phyloP scores from a whole-genome alignment of 2,329 filamentous ascomycete genomes.

The Exophiala aquamarina region DNA sequence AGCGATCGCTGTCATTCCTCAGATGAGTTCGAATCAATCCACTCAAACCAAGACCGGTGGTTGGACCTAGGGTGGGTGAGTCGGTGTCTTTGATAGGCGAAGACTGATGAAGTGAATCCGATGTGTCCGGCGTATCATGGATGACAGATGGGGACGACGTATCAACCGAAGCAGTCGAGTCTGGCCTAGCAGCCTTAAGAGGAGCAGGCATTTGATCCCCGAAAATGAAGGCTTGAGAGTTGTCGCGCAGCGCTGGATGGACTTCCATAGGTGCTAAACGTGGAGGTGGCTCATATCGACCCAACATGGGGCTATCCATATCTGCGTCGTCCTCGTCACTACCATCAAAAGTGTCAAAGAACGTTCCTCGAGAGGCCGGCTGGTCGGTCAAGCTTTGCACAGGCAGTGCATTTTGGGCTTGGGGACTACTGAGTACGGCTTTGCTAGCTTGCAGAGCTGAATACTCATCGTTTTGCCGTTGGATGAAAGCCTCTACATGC shows the following conservation, averaged over 20 bases:
- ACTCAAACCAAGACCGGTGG: conserved; percentile 62
- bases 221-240: conserved; percentile 28
- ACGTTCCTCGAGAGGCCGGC: conserved; percentile 22
- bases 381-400: conserved; percentile 7
- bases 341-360: conserved; percentile 25
- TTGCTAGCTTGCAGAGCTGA: conserved; percentile 16
- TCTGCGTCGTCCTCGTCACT: conserved; percentile 41
- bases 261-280: conserved; percentile 33
- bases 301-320: conserved; percentile 28
- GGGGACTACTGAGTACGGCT: background rate
- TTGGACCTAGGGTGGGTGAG: conserved; percentile 76
- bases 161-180: conserved; percentile 16
- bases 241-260: conserved; percentile 39
- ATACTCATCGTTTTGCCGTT: conserved; percentile 26
- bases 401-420: background rate
- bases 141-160: conserved; percentile 17
- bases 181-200: conserved; percentile 3
- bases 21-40: conserved; percentile 83
- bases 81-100: conserved; percentile 45
- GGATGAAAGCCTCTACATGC: conserved; percentile 26
- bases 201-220: conserved; percentile 7
- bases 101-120: conserved; percentile 15
- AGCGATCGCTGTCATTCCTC: conserved; percentile 75
- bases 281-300: conserved; percentile 17
- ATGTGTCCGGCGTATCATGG: conserved; percentile 19